Conservation (phyloP, 768 basidiomycete species). For the Lentinula sp. region DNA sequence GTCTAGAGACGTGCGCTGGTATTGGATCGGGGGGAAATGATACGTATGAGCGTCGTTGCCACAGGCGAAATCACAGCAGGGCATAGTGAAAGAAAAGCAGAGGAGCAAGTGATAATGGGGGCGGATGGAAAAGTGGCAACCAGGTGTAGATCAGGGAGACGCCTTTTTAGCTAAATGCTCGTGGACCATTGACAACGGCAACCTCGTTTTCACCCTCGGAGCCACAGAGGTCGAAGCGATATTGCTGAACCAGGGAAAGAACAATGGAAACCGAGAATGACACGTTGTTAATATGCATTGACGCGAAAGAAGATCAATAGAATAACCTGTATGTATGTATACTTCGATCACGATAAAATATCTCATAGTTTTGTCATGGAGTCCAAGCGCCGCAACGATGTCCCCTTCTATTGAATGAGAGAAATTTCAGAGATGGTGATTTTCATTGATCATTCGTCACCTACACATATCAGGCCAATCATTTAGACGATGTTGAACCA, state of each 20-base stretch:
- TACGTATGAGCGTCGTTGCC: neutral
- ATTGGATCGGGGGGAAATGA: neutral
- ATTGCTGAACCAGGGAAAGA: neutral
- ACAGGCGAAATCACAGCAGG: neutral
- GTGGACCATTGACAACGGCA: slow-evolving; percentile 6
- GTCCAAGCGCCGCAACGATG: neutral
- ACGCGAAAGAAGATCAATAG: slow-evolving; percentile 3
- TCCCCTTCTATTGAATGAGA: neutral
- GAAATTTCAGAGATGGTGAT: neutral
- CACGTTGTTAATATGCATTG: slow-evolving; percentile 5
- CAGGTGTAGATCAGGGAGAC: neutral
- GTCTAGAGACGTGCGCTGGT: neutral
- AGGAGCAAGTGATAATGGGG: neutral
- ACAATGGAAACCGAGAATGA: slow-evolving; percentile 5
- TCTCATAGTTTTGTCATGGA: neutral
- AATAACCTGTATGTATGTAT: neutral
- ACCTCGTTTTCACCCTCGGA: neutral
- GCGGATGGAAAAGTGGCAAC: neutral
- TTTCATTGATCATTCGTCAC: neutral
- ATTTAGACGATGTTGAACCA: neutral
- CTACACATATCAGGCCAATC: slow-evolving; percentile 2
- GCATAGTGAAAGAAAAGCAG: neutral
- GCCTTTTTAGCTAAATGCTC: neutral
- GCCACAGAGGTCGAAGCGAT: neutral
- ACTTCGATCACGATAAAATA: neutral